A percentile compares a stretch with the other conserved stretches of the same genome.
Evolutionary conservation across 768 basidiomycete genomes (phyloP).

Genomic region (Cyclocybe aegerita): DNA sequence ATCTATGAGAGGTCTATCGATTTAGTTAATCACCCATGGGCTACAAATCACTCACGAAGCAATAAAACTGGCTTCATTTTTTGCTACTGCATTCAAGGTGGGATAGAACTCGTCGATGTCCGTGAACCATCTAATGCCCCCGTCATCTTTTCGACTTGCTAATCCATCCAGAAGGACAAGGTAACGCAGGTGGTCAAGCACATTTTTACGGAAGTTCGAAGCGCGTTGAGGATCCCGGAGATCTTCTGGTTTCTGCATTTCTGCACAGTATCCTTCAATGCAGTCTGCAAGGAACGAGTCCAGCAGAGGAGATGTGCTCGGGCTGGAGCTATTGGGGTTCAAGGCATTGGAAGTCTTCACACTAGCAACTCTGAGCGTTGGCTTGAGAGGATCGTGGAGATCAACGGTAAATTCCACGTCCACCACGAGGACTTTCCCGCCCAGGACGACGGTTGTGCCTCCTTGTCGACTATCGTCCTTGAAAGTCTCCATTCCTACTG

Average conservation of each 20-base stretch:
- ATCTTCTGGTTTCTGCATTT: constrained; percentile 56
- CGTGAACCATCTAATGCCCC: constrained; percentile 75
- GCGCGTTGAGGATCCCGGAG: constrained; percentile 54
- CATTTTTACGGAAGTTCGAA: constrained; percentile 42
- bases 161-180: constrained; percentile 72
- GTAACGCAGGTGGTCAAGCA: constrained; percentile 61
- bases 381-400: constrained; percentile 31
- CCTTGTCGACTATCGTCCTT: constrained; percentile 56
- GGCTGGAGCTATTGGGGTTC: constrained; percentile 43
- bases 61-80: constrained; percentile 50
- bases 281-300: constrained; percentile 61
- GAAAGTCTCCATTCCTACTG: constrained; percentile 75
- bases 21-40: constrained; percentile 4
- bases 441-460: constrained; percentile 56
- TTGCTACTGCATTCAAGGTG: constrained; percentile 48
- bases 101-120: constrained; percentile 57
- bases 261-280: constrained; percentile 56
- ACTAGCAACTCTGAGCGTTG: constrained; percentile 44
- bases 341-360: constrained; percentile 75
- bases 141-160: constrained; percentile 57
- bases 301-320: constrained; percentile 52
- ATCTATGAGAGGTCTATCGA: constrained; percentile 24
- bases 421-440: constrained; percentile 78
- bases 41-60: constrained; percentile 44
- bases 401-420: constrained; percentile 67